Conservation (phyloP, 352 stramenopile species). For the Halophytophthora batemanensis region DNA sequence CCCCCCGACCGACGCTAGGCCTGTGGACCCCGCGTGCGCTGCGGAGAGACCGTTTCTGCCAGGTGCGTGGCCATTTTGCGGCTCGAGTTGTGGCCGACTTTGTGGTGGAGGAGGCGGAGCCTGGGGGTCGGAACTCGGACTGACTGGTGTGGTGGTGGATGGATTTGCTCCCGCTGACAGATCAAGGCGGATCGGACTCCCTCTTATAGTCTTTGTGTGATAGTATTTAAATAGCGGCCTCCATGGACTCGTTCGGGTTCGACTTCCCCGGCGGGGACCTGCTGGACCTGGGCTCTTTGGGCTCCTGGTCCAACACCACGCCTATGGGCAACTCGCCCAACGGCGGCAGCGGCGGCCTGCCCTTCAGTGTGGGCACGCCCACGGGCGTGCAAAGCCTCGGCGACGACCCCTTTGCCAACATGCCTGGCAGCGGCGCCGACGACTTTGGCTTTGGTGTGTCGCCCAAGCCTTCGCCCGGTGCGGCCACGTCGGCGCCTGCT, state of each 20-base stretch:
- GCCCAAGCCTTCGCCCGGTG: constrained; percentile 45
- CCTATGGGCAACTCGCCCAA: constrained; percentile 73
- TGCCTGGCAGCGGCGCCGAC: constrained; percentile 41
- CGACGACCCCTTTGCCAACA: constrained; percentile 64
- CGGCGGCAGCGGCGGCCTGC: constrained; percentile 35
- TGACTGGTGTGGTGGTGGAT: neutral
- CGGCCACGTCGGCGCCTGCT: constrained; percentile 1
- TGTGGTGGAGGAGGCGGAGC: too few species aligned
- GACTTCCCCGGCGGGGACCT: constrained; percentile 74
- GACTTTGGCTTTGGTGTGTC: constrained; percentile 84
- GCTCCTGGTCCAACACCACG: constrained; percentile 64
- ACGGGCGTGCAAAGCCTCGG: constrained; percentile 81
- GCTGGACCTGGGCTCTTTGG: constrained; percentile 70
- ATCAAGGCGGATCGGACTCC: constrained; percentile 12
- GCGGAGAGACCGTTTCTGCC: neutral
- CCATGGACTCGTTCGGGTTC: constrained; percentile 86
- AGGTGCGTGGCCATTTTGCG: neutral
- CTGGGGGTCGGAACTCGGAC: too few species aligned
- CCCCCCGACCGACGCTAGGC: too few species aligned
- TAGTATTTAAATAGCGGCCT: constrained; percentile 29
- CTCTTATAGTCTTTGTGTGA: constrained; percentile 27
- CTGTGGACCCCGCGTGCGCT: too few species aligned
- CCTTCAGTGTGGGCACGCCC: constrained; percentile 83
- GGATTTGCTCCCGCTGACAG: neutral
- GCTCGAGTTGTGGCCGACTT: neutral